Evolutionary conservation across 805 yeast genomes (phyloP), one percentile per base, ranked within the genome.

Genomic region (Yamadazyma endophytica): DNA sequence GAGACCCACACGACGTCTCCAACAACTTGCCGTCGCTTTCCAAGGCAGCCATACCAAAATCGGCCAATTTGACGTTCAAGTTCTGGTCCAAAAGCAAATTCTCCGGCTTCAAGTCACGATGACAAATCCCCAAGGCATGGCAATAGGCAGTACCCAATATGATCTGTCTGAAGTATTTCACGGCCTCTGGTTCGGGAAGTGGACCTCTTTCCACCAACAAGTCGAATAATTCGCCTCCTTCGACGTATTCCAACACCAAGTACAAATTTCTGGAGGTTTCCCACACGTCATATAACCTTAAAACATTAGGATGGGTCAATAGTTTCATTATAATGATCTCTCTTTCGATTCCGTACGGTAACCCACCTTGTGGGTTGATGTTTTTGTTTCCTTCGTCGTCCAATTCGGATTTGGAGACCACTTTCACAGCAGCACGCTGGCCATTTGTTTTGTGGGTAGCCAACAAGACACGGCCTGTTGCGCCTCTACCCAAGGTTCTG

Each of bases 21-120:
- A 92, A 67, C 50, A 90, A 62, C 46, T 82, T 77, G 44, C 80
- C 90, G 32, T 74, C 75, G 18, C 86, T 75, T 56, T 92, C 97
- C 27, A 92, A 64, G 5, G 98, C 97, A 12, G 98, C 98, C 98
- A 92, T 92, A 20, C 98, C 98, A 55, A 92, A 92, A 60, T 92
- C 98, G 7, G 98, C 98, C 44, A 92, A 87, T 57, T 92, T 92
- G 56, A 92, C 89, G 56, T 87, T 88, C 41, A 80, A 76, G 54
- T 86, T 73, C 52, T 81, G 79, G 61, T 89, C 97, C 25, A 89
- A 65, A 25, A 83, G 58, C 46, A 83, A 59, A 60, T 83, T 83
- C 52, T 83, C 94, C 2, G 94, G 94, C 50, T 83, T 83, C 47
- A 86, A 68, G 54, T 86, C 95, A 39, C 95, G 78, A 56, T 86